Base-by-base conservation (phyloP, 176 grass and related monocot species). In the Hordeum vulgare region DNA sequence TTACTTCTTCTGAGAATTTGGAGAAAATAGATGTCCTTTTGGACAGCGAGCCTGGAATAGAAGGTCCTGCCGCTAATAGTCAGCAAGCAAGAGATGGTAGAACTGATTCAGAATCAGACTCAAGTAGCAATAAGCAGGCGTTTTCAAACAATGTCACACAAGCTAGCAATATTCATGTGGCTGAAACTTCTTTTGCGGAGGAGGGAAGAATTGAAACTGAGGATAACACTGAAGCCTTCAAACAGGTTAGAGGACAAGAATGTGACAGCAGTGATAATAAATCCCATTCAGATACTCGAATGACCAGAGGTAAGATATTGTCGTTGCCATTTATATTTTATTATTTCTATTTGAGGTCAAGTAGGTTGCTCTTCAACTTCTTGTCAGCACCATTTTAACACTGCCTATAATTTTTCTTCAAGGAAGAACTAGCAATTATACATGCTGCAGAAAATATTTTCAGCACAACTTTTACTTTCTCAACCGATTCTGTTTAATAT, bases 231-330 rank as follows among this genome's bases (percentile, higher is more conserved):
- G 47, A 74, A 49, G 15, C 66, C 41, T 85, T 74, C 66, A 76
- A 89, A 83, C 84, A 87, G 45, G 61, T 85, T 79, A 86, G 86
- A 77, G 84, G 53, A 67, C 82, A 84, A 80, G 85, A 85, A 75
- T 86, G 62, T 54, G 90, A 77, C 35, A 77, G 64, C 79, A 85
- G 79, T 80, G 89, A 98, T 80, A 81, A 85, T 88, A 90, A 90
- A 34, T 78, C 86, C 57, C 71, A 44, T 79, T 47, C 77, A 69
- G 85, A 86, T 90, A 83, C 62, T 80, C 83, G 88, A 68, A 80
- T 76, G 37, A 75, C 66, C 27, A 91, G 83, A 87, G 92, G 94
- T 97, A 90, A 94, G 61, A 89, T 27, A 27, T 42, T 37, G 39
- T 41, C 28, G 14, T 79, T 37, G 33, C 41, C 21, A 34, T 76